A percentile compares a stretch with the other conserved stretches of the same genome.
Evolutionary conservation across 257 asterid species (phyloP).

Genomic region (Fraxinus cuspidata): DNA sequence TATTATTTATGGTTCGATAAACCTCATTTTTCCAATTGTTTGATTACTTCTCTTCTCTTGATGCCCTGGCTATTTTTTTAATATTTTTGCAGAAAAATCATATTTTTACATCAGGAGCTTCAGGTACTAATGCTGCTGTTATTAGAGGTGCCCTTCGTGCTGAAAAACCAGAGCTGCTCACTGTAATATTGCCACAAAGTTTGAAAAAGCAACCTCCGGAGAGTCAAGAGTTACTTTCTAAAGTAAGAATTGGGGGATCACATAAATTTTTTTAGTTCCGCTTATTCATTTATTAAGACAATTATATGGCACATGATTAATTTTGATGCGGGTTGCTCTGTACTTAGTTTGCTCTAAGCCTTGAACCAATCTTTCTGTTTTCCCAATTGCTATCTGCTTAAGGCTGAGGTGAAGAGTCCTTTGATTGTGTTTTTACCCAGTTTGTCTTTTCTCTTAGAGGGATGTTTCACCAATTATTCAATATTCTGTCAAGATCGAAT

Average conservation of each 20-base stretch:
- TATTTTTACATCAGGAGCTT: conserved; percentile 96
- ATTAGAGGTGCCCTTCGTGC: conserved; percentile 99
- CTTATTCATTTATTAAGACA: background rate
- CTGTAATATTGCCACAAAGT: conserved; percentile 97
- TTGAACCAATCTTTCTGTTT: background rate
- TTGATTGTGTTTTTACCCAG: background rate
- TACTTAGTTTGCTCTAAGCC: background rate
- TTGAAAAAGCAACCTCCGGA: conserved; percentile 89
- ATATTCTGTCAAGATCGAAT: background rate
- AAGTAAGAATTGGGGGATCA: conserved; percentile 52
- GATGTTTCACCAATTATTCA: background rate
- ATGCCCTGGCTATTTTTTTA: background rate
- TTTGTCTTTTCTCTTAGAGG: background rate
- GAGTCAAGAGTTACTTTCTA: conserved; percentile 92
- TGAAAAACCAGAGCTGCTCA: conserved; percentile 87
- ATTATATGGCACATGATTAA: background rate
- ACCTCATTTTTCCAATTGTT: conserved; percentile 11
- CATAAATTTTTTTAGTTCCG: background rate
- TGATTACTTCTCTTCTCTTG: background rate
- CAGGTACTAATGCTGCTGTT: conserved; percentile 99
- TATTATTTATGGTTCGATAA: conserved; percentile 6
- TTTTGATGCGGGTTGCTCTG: background rate
- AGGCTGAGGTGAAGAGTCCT: background rate
- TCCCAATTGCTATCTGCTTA: background rate
- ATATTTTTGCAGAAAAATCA: conserved; percentile 73